These are phyloP conservation scores for Dryadomyces quercus-mongolicae DNA, from an alignment of 2,329 filamentous ascomycete genomes.

Conservation along the genomic window DNA sequence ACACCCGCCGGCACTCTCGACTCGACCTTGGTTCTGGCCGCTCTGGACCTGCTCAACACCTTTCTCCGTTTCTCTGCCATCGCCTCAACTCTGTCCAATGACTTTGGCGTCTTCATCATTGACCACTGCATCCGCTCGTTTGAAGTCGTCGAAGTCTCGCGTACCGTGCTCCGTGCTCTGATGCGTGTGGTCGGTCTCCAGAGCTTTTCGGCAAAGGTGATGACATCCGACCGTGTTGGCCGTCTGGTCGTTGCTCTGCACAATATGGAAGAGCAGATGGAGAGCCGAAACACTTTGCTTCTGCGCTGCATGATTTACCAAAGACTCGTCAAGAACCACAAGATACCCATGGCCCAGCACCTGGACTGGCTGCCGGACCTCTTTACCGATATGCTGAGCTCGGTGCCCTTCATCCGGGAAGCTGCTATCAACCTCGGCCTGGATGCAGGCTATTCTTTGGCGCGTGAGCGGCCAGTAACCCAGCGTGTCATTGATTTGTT, in stretches of 20 bases:
- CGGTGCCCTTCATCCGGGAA: slow-evolving; percentile 60
- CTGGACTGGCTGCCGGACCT: slow-evolving; percentile 73
- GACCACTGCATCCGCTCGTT: slow-evolving; percentile 70
- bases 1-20: slow-evolving; percentile 45
- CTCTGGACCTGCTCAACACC: slow-evolving; percentile 63
- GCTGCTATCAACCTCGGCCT: slow-evolving; percentile 65
- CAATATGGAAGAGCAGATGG: slow-evolving; percentile 60
- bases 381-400: slow-evolving; percentile 71
- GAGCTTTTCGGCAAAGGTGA: slow-evolving; percentile 61
- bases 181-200: slow-evolving; percentile 74
- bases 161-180: slow-evolving; percentile 66
- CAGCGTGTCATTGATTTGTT: slow-evolving; percentile 55
- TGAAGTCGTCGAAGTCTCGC: slow-evolving; percentile 55
- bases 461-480: slow-evolving; percentile 55
- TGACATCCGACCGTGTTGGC: slow-evolving; percentile 59
- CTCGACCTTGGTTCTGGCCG: slow-evolving; percentile 61
- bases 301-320: slow-evolving; percentile 70
- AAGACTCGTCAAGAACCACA: slow-evolving; percentile 56
- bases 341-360: slow-evolving; percentile 56
- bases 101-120: slow-evolving; percentile 69
- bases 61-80: slow-evolving; percentile 67
- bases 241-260: slow-evolving; percentile 60
- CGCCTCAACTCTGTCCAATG: slow-evolving; percentile 56
- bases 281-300: slow-evolving; percentile 63
- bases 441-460: slow-evolving; percentile 56